Evolutionary conservation across 2,329 filamentous ascomycete genomes (phyloP).

Genomic region (Eurotiales sp.): DNA sequence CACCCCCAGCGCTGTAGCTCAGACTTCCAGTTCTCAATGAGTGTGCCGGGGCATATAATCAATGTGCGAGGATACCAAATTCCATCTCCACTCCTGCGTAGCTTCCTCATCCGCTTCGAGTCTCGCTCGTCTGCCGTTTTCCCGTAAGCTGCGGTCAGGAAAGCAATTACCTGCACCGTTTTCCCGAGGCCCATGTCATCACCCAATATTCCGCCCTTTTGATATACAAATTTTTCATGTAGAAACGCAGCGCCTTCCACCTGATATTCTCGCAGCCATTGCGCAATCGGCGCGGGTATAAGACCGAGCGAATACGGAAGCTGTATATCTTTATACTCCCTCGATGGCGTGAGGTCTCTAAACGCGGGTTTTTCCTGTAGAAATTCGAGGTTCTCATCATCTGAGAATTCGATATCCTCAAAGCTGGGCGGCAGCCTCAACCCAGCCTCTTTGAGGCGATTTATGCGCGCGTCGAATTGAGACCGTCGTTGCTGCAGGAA

Average conservation of each 20-base stretch:
- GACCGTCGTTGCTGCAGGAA: conserved; percentile 67
- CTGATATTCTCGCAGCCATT: conserved; percentile 90
- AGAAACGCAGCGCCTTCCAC: conserved; percentile 80
- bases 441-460: conserved; percentile 61
- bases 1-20: conserved; percentile 90
- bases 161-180: conserved; percentile 92
- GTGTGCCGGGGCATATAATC: conserved; percentile 80
- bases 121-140: conserved; percentile 90
- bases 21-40: conserved; percentile 87
- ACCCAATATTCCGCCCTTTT: conserved; percentile 83
- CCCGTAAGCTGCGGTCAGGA: conserved; percentile 85
- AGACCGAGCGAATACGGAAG: conserved; percentile 72
- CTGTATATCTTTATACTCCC: conserved; percentile 69
- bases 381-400: conserved; percentile 60
- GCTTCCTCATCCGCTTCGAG: conserved; percentile 79
- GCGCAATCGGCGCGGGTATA: conserved; percentile 84
- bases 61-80: conserved; percentile 80
- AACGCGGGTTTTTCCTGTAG: conserved; percentile 70
- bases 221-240: conserved; percentile 84
- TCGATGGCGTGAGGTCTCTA: conserved; percentile 57
- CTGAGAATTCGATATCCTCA: conserved; percentile 70
- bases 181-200: conserved; percentile 99
- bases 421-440: conserved; percentile 75
- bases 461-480: conserved; percentile 63
- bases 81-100: conserved; percentile 57